phyloP scores from a whole-genome alignment of 2,329 filamentous ascomycete genomes.

The Clonostachys chloroleuca region DNA sequence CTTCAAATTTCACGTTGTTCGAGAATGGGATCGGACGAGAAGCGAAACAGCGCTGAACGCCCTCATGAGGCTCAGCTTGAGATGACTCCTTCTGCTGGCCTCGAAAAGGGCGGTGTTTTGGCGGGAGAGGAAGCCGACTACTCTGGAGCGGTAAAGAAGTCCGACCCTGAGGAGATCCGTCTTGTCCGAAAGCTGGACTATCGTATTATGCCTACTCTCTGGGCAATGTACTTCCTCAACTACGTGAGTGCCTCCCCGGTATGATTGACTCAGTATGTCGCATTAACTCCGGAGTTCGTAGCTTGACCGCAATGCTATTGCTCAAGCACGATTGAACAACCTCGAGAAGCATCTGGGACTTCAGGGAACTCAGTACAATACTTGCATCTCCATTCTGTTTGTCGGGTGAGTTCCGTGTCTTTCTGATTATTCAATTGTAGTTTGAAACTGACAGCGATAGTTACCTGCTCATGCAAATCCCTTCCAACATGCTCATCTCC shows the following conservation, averaged over 20 bases:
- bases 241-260: conserved; percentile 20
- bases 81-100: neutral
- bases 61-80: too few relatives aligned
- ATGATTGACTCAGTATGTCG: conserved; percentile 11
- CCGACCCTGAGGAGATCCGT: conserved; percentile 22
- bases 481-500: conserved; percentile 33
- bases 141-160: conserved; percentile 25
- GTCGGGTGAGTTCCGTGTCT: conserved; percentile 22
- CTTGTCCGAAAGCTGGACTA: conserved; percentile 28
- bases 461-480: conserved; percentile 25
- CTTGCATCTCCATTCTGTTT: conserved; percentile 25
- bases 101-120: conserved; percentile 14
- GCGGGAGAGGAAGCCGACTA: conserved; percentile 17
- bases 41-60: too few relatives aligned
- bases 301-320: conserved; percentile 51
- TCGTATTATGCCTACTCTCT: conserved; percentile 26
- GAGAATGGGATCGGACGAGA: too few relatives aligned
- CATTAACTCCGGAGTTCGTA: conserved; percentile 3
- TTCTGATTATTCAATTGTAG: neutral
- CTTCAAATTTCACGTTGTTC: too few relatives aligned
- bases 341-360: conserved; percentile 47
- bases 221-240: conserved; percentile 14
- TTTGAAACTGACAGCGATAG: conserved; percentile 2
- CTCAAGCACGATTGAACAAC: conserved; percentile 48
- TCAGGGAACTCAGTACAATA: conserved; percentile 24